Evolutionary conservation across 1,284 basidiomycete genomes (phyloP).

Genomic region (Rhodotorula sp.): DNA sequence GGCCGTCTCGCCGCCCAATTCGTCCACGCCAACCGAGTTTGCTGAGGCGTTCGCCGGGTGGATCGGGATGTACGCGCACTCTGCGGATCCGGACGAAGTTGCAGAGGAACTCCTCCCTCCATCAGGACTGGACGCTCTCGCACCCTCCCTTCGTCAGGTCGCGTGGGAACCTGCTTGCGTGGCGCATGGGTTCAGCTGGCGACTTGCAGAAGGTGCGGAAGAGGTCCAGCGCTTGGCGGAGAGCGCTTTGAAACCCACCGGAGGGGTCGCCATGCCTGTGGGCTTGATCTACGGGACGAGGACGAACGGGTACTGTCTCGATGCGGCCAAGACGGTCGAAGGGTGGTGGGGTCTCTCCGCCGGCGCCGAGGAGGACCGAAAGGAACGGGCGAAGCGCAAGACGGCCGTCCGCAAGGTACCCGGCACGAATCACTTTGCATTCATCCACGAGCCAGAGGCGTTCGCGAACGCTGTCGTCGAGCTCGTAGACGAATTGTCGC

Average conservation of each 20-base stretch:
- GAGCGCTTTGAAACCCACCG: not conserved
- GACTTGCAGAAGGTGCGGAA: not conserved
- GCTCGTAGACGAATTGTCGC: conserved; percentile 6
- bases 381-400: not conserved
- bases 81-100: not conserved
- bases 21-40: conserved; percentile 6
- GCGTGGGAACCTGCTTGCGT: conserved; percentile 22
- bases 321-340: conserved; percentile 7
- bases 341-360: conserved; percentile 2
- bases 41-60: conserved; percentile 18
- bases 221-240: not conserved
- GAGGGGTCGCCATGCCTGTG: not conserved
- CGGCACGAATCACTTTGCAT: conserved; percentile 34
- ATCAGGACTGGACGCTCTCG: conserved; percentile 3
- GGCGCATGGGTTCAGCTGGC: conserved; percentile 29
- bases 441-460: conserved; percentile 29
- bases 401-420: conserved; percentile 11
- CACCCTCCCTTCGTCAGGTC: not conserved
- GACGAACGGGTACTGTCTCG: conserved; percentile 23
- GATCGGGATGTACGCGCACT: conserved; percentile 10
- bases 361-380: not conserved
- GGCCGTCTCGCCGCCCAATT: conserved; percentile 14
- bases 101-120: not conserved
- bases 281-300: conserved; percentile 18
- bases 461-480: conserved; percentile 12